phyloP scores from a whole-genome alignment of 1,284 basidiomycete genomes.

The Cronartium quercuum region DNA sequence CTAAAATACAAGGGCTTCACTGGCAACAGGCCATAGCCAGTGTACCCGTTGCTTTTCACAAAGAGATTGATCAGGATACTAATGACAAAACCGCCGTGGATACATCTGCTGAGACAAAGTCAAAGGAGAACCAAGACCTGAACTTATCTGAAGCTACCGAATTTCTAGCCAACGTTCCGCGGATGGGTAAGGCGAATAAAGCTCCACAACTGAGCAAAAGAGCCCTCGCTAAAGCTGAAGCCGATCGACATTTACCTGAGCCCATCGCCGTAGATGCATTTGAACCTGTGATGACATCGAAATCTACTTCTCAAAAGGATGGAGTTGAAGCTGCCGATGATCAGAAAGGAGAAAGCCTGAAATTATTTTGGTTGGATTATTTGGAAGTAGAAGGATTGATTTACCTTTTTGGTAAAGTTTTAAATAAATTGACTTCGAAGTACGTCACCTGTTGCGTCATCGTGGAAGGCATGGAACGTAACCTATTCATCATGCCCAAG shows the following conservation, averaged over 20 bases:
- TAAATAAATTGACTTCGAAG: slow-evolving; percentile 61
- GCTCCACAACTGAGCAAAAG: slow-evolving; percentile 40
- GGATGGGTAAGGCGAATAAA: slow-evolving; percentile 42
- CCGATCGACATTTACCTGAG: slow-evolving; percentile 44
- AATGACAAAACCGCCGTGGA: not conserved
- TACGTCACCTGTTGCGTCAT: slow-evolving; percentile 86
- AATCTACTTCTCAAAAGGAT: slow-evolving; percentile 38
- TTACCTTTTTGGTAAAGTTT: slow-evolving; percentile 80
- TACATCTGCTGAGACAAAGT: slow-evolving; percentile 9
- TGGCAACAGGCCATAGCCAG: slow-evolving; percentile 24
- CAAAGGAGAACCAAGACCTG: slow-evolving; percentile 41
- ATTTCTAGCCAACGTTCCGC: slow-evolving; percentile 37
- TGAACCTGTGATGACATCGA: slow-evolving; percentile 27
- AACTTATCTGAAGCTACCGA: slow-evolving; percentile 36
- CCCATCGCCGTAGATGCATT: slow-evolving; percentile 21
- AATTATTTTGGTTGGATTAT: slow-evolving; percentile 90
- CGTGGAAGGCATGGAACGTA: slow-evolving; percentile 78
- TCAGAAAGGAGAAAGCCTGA: slow-evolving; percentile 66
- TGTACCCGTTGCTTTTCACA: slow-evolving; percentile 14
- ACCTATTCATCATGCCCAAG: slow-evolving; percentile 86
- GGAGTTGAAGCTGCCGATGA: slow-evolving; percentile 37
- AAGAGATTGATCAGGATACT: not conserved
- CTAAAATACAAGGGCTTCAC: slow-evolving; percentile 15
- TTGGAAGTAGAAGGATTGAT: slow-evolving; percentile 70
- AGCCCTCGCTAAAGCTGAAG: slow-evolving; percentile 53